Evolutionary conservation across 768 basidiomycete genomes (phyloP), one percentile per base, ranked within the genome.

Genomic region (Tylopilus plumbeoviolaceoides): DNA sequence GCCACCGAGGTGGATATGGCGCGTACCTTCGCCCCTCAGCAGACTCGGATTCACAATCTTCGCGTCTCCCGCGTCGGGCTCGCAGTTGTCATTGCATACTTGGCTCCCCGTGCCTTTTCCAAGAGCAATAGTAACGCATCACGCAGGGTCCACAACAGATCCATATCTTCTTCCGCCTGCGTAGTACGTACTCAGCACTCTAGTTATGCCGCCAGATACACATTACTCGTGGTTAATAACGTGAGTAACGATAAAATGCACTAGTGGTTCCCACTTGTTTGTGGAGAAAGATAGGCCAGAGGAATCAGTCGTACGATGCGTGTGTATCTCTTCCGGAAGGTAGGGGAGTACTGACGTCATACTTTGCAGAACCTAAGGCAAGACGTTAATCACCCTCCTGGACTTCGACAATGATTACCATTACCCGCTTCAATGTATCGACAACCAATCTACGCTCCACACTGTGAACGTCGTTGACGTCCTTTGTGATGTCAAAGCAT

Each of bases 401-500:
- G 7, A 47, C 21, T 44, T 40, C 25, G 28, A 23, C 11, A 4
- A n/a, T 17, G 9, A 11, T 14, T 2, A 10, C 8, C 5, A 30
- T 57, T 41, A 91, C 92, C 64, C 85, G 77, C 53, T 83, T 77
- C 12, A 97, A 73, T 2, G 89, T 87, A 5, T 85, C 82, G 7
- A 93, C 66, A 14, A 89, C 77, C 1, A 79, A 79, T 45, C 81
- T 75, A 15, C 95, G 83, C 38, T 82, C 75, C 3, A 67, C 59
- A 53, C 79, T 78, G 20, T 75, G 60, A 3, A 70, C 50, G 9
- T 72, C 64, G 60, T 89, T 78, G 31, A 90, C 89, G 67, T 98
- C 95, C 67, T 97, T 97, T 31, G 83, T 89, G 45, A 90, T 84
- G 62, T 95, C 93, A 57, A 98, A 91, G 70, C 97, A 98, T 30